Evolutionary conservation across 139 green algal species (phyloP), one percentile per base, ranked within the genome.

Genomic region (Volvox reticuliferus): DNA sequence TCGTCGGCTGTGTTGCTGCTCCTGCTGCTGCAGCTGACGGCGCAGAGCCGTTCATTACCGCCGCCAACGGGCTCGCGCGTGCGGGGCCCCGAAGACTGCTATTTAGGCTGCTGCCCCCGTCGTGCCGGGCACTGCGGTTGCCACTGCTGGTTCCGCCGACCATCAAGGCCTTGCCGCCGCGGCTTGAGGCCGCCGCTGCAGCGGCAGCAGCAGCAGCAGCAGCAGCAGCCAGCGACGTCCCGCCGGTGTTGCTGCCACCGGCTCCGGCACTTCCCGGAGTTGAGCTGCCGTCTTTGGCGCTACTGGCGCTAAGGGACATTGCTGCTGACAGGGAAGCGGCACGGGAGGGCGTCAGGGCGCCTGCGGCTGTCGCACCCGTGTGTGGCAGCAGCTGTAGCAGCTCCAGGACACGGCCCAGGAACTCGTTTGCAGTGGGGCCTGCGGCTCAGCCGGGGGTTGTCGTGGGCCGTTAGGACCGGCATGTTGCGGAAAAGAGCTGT

Each of bases 301-400:
- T 28, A 73, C 21, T 28, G 65, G 65, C 65, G 65, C 75, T 61
- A 18, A 81, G 75, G 17, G 75, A 81, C 1, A 81, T 17, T 1
- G 75, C 75, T 2, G 73, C 50, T 17, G 50, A 19, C 0, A 77
- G 71, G 30, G 86, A 90, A 30, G 71, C 86, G 73, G 30, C 86
- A 55, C 86, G 86, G 14, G 86, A 90, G 73, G 86, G 86, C 50
- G 86, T 84, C 63, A 82, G 44, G 0, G 85, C 18, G 37, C 85
- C 85, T 9, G 69, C 85, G n/a, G 85, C 69, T 30, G 37, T 13
- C 26, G 14, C 36, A 5, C 21, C 28, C 0, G 71, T 1, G 37
- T 75, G 69, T 1, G 86, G 86, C 71, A 90, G 44, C 73, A 90
- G 86, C 50, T 83, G 67, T 30, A 90, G 73, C 73, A 90, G 71